Conservation (phyloP, 2,329 filamentous ascomycete genomes). For the Canariomyces notabilis region DNA sequence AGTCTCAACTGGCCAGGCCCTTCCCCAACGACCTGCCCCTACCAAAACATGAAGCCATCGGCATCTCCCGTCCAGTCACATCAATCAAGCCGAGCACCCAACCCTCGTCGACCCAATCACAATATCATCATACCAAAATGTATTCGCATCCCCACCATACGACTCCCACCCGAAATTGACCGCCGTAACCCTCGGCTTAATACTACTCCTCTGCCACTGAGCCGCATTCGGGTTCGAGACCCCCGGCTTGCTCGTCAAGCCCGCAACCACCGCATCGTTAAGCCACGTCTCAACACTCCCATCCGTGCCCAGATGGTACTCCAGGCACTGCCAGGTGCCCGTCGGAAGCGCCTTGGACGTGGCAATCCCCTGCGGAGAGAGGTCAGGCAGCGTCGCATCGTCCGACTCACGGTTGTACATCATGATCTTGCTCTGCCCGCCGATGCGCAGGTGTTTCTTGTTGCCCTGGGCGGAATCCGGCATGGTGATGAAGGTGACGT, state of each 20-base stretch:
- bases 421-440: constrained; percentile 54
- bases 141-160: constrained; percentile 56
- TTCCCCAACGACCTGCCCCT: too few relatives aligned
- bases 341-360: constrained; percentile 47
- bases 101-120: constrained; percentile 42
- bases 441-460: constrained; percentile 58
- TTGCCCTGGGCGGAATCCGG: constrained; percentile 50
- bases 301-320: constrained; percentile 55
- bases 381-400: constrained; percentile 57
- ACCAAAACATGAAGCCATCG: too few relatives aligned
- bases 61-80: too few relatives aligned
- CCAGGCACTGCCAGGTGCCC: constrained; percentile 53
- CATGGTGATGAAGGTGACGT: constrained; percentile 62
- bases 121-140: constrained; percentile 60
- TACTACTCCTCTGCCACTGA: constrained; percentile 46
- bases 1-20: too few relatives aligned
- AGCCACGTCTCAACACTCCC: constrained; percentile 58
- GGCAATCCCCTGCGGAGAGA: constrained; percentile 55
- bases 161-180: constrained; percentile 61
- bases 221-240: constrained; percentile 45
- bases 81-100: constrained; percentile 37
- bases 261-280: constrained; percentile 46
- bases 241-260: constrained; percentile 45
- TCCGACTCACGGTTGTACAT: constrained; percentile 62
- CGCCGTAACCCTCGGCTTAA: constrained; percentile 48